Conservation (phyloP, 2,329 filamentous ascomycete species). For the Colletotrichum tamarilloi region DNA sequence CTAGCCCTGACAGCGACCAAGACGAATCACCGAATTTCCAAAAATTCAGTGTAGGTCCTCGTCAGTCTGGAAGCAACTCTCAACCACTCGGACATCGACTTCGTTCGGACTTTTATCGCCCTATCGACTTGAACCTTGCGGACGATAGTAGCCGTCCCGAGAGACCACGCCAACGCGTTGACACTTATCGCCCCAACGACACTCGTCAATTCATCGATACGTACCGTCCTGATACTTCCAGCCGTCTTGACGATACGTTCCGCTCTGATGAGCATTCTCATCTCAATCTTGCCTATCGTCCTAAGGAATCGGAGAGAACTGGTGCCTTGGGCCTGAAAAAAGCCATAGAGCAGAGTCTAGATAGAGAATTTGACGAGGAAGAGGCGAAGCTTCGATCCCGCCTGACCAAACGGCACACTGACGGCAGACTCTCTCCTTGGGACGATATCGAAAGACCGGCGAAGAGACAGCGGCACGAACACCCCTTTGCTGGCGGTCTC, state of each 20-base stretch:
- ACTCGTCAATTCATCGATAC: background rate
- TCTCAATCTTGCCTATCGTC: background rate
- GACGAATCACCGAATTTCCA: background rate
- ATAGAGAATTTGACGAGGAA: too few relatives aligned
- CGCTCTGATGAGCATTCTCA: background rate
- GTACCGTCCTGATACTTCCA: background rate
- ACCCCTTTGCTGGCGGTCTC: background rate
- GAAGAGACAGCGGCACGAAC: conserved; percentile 8
- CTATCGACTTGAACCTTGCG: background rate
- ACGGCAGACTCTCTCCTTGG: conserved; percentile 43
- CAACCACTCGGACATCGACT: conserved; percentile 2
- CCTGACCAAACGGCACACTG: background rate
- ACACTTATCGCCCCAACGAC: background rate
- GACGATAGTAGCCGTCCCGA: background rate
- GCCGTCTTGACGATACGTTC: background rate
- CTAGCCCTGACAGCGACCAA: background rate
- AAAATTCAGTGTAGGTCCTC: background rate
- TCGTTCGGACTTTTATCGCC: conserved; percentile 1
- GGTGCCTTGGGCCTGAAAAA: background rate
- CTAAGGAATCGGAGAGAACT: background rate
- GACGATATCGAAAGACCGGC: conserved; percentile 36
- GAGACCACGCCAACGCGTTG: background rate
- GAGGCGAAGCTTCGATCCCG: background rate
- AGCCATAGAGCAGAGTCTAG: background rate
- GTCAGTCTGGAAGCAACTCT: conserved; percentile 4